These are phyloP conservation scores for Rehmannia glutinosa DNA, from an alignment of 257 asterid genomes.

Conservation along the genomic window DNA sequence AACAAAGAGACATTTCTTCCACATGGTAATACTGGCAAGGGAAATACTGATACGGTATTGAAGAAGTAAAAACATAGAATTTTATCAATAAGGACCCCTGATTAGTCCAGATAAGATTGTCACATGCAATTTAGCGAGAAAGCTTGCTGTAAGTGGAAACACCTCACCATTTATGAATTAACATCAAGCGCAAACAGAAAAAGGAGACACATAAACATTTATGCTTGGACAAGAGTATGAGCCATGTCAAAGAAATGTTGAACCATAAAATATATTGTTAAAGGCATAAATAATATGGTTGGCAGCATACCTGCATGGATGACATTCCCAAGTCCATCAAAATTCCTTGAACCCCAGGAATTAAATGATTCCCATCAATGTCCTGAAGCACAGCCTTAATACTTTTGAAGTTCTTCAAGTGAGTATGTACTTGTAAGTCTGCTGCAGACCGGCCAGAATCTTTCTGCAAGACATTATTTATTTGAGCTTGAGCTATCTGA, in stretches of 20 bases:
- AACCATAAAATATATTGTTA: background rate
- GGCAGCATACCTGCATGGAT: slow-evolving; percentile 84
- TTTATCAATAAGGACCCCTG: background rate
- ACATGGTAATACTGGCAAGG: background rate
- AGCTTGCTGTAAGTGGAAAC: too few relatives aligned
- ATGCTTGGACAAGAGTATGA: too few relatives aligned
- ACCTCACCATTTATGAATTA: too few relatives aligned
- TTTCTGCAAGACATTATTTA: slow-evolving; percentile 29
- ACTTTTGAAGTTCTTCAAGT: slow-evolving; percentile 60
- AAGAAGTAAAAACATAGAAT: background rate
- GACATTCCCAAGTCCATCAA: slow-evolving; percentile 99
- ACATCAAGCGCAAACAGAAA: too few relatives aligned
- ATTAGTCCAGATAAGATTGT: too few relatives aligned
- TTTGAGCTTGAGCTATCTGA: slow-evolving; percentile 54
- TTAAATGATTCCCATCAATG: slow-evolving; percentile 34
- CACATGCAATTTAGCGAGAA: too few relatives aligned
- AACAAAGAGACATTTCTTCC: background rate
- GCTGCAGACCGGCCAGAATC: slow-evolving; percentile 29
- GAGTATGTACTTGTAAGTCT: slow-evolving; percentile 50
- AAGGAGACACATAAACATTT: too few relatives aligned
- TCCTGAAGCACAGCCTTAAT: slow-evolving; percentile 53
- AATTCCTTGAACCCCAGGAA: slow-evolving; percentile 68
- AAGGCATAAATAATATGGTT: background rate
- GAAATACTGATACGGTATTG: background rate
- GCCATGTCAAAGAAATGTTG: background rate